phyloP scores from a whole-genome alignment of 169 alveolate genomes.

The Babesia ovata region DNA sequence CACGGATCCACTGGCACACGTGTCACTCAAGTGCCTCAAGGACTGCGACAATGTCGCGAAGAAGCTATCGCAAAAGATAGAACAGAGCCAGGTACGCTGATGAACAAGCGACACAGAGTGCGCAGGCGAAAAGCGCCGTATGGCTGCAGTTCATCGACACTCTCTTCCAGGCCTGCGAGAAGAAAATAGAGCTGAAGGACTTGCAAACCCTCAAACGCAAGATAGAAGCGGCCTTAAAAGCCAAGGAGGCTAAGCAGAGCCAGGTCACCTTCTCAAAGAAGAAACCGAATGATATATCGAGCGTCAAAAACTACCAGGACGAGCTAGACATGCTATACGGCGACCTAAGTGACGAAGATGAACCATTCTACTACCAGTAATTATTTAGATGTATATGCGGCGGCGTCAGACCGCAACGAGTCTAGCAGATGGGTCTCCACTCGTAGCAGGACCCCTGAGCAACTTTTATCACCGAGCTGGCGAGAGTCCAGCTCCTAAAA shows the following conservation, averaged over 20 bases:
- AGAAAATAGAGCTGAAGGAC: slow-evolving; percentile 63
- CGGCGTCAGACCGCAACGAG: background rate
- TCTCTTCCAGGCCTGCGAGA: slow-evolving; percentile 65
- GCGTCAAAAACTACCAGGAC: slow-evolving; percentile 74
- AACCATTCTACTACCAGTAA: slow-evolving; percentile 42
- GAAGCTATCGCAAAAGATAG: slow-evolving; percentile 69
- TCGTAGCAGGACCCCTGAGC: background rate
- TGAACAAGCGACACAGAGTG: background rate
- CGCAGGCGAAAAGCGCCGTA: slow-evolving; percentile 64
- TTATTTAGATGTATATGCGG: background rate
- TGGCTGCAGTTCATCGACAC: slow-evolving; percentile 70
- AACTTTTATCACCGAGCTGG: background rate
- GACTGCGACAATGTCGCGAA: slow-evolving; percentile 66
- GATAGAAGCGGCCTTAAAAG: slow-evolving; percentile 53
- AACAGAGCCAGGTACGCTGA: slow-evolving; percentile 55
- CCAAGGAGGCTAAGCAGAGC: slow-evolving; percentile 48
- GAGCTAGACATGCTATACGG: slow-evolving; percentile 81
- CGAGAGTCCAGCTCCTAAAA: slow-evolving; percentile 16
- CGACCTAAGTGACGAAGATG: slow-evolving; percentile 69
- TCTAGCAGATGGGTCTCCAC: background rate
- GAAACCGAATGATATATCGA: slow-evolving; percentile 67
- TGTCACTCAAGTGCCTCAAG: slow-evolving; percentile 58
- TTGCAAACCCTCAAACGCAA: slow-evolving; percentile 62
- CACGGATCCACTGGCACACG: slow-evolving; percentile 59
- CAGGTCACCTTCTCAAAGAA: slow-evolving; percentile 57